Base-by-base conservation (phyloP, 2,329 filamentous ascomycete species). In the Sarocladiaceae sp. region DNA sequence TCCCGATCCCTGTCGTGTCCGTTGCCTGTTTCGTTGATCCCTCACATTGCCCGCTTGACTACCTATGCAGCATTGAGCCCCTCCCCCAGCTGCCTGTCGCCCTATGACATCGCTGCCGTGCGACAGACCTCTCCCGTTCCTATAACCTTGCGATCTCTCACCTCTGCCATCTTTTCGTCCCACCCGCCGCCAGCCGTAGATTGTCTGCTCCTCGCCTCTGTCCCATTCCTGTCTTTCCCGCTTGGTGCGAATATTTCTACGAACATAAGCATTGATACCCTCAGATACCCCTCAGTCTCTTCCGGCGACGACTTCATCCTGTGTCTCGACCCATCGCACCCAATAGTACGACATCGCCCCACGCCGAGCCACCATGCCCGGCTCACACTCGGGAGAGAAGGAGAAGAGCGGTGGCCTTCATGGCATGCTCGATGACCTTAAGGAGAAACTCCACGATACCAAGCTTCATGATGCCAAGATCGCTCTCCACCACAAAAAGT, bases 401-500 rank as follows among this genome's bases (percentile, higher is more conserved):
- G 50, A 33, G 50, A 48, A 23, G 45, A 43, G 47, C 3, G 47
- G 59, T 23, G 57, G 53, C 29, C 58, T 62, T 46, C 55, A 57
- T 4, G 54, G 62, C 46, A 55, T 47, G 41, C 53, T 66, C 18
- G 66, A 73, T 19, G 74, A 71, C 53, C 52, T 80, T 23, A 78
- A 72, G 50, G 75, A 80, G 42, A 80, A 78, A 56, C 61, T 81
- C 3, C 63, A 72, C 37, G 65, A 73, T 37, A 71, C 70, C 2
- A 72, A 73, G 51, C 60, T 82, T 1, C 70, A 77, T 50, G 74
- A 80, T 50, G 66, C 71, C 50, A 83, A 82, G 56, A 63, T 80
- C 44, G 63, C 65, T 32, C 57, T 83, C 26, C 70, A 70, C 43
- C 73, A 83, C 55, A 74, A 78, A 55, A 83, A 82, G 78, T 80